Base-by-base conservation (phyloP, 2,329 filamentous ascomycete genomes). In the Plectosphaerella cucumerina region DNA sequence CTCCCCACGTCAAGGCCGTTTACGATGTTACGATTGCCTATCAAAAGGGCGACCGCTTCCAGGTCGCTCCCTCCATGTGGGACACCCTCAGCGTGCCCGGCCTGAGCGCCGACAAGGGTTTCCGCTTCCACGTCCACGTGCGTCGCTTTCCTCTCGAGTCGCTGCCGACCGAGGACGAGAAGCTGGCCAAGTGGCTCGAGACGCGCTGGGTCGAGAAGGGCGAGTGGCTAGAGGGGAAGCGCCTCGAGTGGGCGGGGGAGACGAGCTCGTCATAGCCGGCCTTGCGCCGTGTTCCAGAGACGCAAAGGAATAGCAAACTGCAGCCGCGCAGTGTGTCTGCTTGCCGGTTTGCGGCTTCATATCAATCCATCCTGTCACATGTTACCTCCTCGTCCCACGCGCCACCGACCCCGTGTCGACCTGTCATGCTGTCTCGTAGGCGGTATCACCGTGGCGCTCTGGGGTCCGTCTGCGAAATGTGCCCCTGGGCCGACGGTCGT, bases 21-120 rank as follows among this genome's bases (percentile, higher is more conserved):
- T 81, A 82, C 62, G 76, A 82, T 59, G 64, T 82, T 47, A 75
- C 77, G 3, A 76, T 82, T 56, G 75, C 76, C 47, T 81, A 82
- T 62, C 70, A 75, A 55, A 67, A 71, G 47, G 63, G 69, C 6
- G 60, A 60, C 48, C 61, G 62, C 51, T 80, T 77, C 54, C 68
- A 74, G 21, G 61, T 66, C 44, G 75, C 74, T 3, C 77, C 77
- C 12, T 70, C 67, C 12, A 81, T 81, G 59, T 81, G 75, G 76
- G 71, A 80, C 50, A 77, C 76, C 11, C 61, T 81, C 37, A 73
- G 72, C 53, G 60, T 70, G 10, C 63, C 68, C 0, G 54, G 59
- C 8, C 54, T 81, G 49, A 74, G 69, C 56, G 55, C 58, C 23
- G 64, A 62, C 31, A 57, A 59, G 48, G 74, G 67, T 26, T 78